Evolutionary conservation across 1,284 basidiomycete species (phyloP).

Genomic region (Filobasidium uniguttulatum): DNA sequence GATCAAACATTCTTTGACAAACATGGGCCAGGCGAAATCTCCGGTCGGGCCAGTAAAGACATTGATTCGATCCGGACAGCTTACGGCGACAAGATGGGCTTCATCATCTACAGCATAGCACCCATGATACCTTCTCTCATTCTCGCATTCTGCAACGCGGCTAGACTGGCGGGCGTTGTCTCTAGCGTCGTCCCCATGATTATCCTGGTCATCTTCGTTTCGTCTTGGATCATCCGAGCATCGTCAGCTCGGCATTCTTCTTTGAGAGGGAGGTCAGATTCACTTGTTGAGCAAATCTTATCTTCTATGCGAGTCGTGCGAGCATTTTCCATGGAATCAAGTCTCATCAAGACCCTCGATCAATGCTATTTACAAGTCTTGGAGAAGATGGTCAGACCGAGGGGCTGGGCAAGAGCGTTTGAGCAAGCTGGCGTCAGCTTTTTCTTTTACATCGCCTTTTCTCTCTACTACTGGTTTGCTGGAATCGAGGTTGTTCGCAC

Average conservation of each 20-base stretch:
- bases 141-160: constrained; percentile 32
- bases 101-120: constrained; percentile 36
- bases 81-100: constrained; percentile 68
- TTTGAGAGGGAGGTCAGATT: constrained; percentile 67
- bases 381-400: constrained; percentile 24
- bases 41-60: constrained; percentile 76
- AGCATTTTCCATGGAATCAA: constrained; percentile 71
- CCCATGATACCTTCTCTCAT: constrained; percentile 51
- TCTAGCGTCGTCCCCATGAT: constrained; percentile 81
- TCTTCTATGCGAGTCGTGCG: constrained; percentile 47
- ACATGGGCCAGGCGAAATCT: constrained; percentile 89
- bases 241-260: constrained; percentile 46
- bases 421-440: constrained; percentile 24
- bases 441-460: constrained; percentile 19
- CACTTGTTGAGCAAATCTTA: constrained; percentile 85
- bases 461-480: constrained; percentile 31
- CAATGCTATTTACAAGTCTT: constrained; percentile 27
- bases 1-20: constrained; percentile 69
- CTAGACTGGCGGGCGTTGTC: constrained; percentile 64
- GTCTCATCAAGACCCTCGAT: constrained; percentile 42
- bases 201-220: constrained; percentile 55
- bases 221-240: constrained; percentile 50
- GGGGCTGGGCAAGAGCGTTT: constrained; percentile 19
- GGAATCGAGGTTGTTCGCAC: constrained; percentile 27
- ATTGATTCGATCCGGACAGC: constrained; percentile 66